These are phyloP conservation scores for Taphrina sp. DNA, from an alignment of 1,139 yeast genomes.

Conservation along the genomic window DNA sequence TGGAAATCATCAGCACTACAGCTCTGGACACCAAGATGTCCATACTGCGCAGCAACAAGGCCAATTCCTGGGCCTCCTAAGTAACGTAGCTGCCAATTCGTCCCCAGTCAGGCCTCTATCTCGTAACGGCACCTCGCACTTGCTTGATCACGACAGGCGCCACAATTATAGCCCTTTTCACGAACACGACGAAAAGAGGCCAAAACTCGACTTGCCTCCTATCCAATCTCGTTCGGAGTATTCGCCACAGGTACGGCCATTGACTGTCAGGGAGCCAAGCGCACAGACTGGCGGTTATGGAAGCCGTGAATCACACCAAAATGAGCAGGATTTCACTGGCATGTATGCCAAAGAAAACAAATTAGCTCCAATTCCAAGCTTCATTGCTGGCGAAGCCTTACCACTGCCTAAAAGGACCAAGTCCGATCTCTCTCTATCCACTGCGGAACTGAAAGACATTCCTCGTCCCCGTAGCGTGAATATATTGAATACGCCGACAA, in stretches of 20 bases:
- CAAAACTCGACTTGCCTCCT: slow-evolving; percentile 14
- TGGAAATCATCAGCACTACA: neutral
- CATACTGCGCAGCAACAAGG: slow-evolving; percentile 11
- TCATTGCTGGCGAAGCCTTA: slow-evolving; percentile 13
- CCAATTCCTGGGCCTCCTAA: slow-evolving; percentile 17
- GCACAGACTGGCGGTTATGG: neutral
- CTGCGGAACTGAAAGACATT: neutral
- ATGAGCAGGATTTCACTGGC: slow-evolving; percentile 16
- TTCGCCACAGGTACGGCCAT: slow-evolving; percentile 15
- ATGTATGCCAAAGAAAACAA: slow-evolving; percentile 17
- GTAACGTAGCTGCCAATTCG: slow-evolving; percentile 20
- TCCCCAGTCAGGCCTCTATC: slow-evolving; percentile 15
- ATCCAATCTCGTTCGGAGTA: slow-evolving; percentile 14
- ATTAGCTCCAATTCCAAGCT: slow-evolving; percentile 12
- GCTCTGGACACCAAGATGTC: neutral
- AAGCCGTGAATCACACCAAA: slow-evolving; percentile 1
- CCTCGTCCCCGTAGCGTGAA: slow-evolving; percentile 16
- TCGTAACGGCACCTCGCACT: slow-evolving; percentile 7
- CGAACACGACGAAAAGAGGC: slow-evolving; percentile 19
- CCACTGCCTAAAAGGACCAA: slow-evolving; percentile 14
- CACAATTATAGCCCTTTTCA: slow-evolving; percentile 7
- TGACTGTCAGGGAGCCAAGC: too few relatives aligned
- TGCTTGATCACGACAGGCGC: slow-evolving; percentile 6
- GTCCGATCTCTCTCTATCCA: neutral
- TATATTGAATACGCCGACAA: slow-evolving; percentile 17